Conservation (phyloP, 768 basidiomycete genomes). For the Amanita rimosa region DNA sequence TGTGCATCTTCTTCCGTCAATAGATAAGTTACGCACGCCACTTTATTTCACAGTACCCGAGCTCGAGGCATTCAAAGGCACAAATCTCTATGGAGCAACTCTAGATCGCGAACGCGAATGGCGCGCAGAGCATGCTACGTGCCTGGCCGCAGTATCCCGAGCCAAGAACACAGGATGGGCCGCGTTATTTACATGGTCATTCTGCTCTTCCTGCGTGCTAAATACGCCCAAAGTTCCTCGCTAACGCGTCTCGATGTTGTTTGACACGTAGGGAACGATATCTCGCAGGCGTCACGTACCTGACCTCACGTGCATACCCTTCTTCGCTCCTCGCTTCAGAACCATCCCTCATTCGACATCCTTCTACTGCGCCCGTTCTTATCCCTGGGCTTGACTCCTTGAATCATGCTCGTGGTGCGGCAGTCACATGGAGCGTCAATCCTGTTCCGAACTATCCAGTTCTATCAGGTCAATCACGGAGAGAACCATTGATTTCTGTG, state of each 20-base stretch:
- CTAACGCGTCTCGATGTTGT: no score
- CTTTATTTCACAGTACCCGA: conserved; percentile 62
- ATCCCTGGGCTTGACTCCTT: conserved; percentile 81
- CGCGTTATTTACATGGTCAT: conserved; percentile 57
- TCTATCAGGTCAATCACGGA: conserved; percentile 3
- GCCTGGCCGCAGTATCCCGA: conserved; percentile 28
- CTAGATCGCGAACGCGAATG: conserved; percentile 52
- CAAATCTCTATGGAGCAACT: conserved; percentile 74
- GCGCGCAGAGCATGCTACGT: conserved; percentile 50
- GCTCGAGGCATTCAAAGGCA: conserved; percentile 56
- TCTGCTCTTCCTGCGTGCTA: conserved; percentile 4
- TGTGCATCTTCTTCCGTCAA: conserved; percentile 50
- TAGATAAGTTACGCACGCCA: conserved; percentile 52
- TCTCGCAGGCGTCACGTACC: conserved; percentile 59
- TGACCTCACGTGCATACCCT: conserved; percentile 86
- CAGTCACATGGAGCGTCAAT: conserved; percentile 73
- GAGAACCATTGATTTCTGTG: conserved; percentile 43
- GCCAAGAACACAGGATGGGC: conserved; percentile 31
- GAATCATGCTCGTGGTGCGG: conserved; percentile 73
- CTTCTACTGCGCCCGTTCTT: conserved; percentile 61
- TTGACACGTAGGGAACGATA: conserved; percentile 49
- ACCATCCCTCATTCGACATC: conserved; percentile 39
- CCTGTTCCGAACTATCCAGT: conserved; percentile 14
- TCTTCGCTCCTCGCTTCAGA: conserved; percentile 60
- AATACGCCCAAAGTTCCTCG: neutral